Base-by-base conservation (phyloP, 164 flowering plant genomes). In the Stephania cephalantha region DNA sequence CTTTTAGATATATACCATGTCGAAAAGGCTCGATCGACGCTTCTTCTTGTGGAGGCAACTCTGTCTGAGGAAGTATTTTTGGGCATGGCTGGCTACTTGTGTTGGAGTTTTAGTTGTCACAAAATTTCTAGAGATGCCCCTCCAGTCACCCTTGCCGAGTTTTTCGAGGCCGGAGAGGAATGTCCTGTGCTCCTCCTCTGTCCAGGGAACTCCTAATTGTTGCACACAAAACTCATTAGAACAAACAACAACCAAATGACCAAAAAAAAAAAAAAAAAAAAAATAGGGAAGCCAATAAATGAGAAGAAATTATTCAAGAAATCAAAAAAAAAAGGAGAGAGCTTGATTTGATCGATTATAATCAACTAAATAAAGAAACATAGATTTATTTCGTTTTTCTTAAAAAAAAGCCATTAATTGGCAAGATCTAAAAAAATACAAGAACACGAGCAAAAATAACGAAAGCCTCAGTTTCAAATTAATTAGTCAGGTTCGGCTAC, bases 71-170 rank as follows among this genome's bases (percentile, higher is more conserved):
- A 93, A 93, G 72, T 91, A 88, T 71, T 93, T 93, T 63, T 93
- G 98, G 63, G 96, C 98, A 87, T 93, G 98, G 68, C 98, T 93
- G 6, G 98, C 98, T 25, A 93, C 96, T 85, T 93, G 98, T 63
- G 94, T 90, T 30, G 96, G 96, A 71, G 98, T 89, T 67, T 92
- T 89, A 53, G 93, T 86, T 6, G 87, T 88, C 3, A 90, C 95
- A 81, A 81, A 93, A 76, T 83, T 87, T 74, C 86, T 89, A 25
- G 98, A 88, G 75, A 93, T 91, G 5, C 97, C 98, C 71, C 94
- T 91, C 98, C 98, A 93, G 52, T 93, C 96, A 46, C 98, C 98
- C 74, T 87, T 93, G 22, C 98, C 98, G 2, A 91, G 86, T 79
- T 82, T 90, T 81, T 91, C 91, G 1, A 93, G 88, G 71, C 98